Evolutionary conservation across 352 stramenopile genomes (phyloP), one percentile per base, ranked within the genome.

Genomic region (Phytophthora rubi): DNA sequence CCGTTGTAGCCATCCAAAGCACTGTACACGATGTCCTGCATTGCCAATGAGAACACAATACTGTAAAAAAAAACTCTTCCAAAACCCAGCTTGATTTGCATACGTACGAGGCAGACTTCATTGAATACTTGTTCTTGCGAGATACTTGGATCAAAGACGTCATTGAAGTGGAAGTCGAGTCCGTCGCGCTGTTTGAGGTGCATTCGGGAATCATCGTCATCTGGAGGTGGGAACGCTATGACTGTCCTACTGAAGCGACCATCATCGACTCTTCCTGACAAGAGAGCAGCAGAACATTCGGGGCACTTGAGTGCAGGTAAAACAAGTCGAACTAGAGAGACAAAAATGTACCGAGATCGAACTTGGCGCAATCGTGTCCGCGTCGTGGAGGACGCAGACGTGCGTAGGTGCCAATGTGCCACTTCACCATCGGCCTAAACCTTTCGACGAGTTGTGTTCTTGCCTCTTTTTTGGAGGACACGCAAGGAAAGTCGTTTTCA

Each of bases 81-180:
- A 30, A 5, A 30, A 30, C 28, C 28, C 28, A 30, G 28, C 5
- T 30, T 30, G 28, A 4, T 30, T 32, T 45, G 10, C 5, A 3
- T 16, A 64, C 74, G 51, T 79, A 89, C 82, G 5, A 77, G 66
- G 49, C 87, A 94, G 7, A 88, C 82, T 47, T 82, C 69, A 52
- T 92, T 76, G 53, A 93, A 93, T 28, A 94, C 71, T 30, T 86
- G 77, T 18, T 94, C 85, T 53, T 94, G 86, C 3, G 82, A 87
- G 59, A 89, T 73, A 33, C 72, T 79, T 2, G 74, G 73, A 53
- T 90, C 85, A 57, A 93, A 94, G 37, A 94, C 83, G 71, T 92
- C 66, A 51, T 58, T 82, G 65, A 88, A 94, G 49, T 81, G 75
- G 53, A 94, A 94, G 53, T 94, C 81, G 13, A 92, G 64, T 16